Evolutionary conservation across 306 rosid genomes (phyloP), one percentile per base, ranked within the genome.

Genomic region (Prunus kanzakura): DNA sequence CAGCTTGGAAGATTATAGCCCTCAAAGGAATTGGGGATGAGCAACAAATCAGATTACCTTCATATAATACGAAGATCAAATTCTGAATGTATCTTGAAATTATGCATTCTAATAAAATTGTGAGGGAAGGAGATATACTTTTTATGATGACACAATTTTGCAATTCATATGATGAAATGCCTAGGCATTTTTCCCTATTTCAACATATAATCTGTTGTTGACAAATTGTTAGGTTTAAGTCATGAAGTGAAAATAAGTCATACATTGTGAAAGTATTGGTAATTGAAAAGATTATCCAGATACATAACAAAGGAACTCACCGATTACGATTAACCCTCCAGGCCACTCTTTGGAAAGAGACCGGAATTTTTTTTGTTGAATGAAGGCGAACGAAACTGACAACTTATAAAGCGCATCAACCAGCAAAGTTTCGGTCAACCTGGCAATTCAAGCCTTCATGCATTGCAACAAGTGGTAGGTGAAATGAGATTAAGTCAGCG

Each of bases 381-480:
- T 30, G 18, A 57, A 32, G 11, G 64, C 57, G 69, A 30, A 65
- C 57, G 69, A 29, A 66, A 15, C 27, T 1, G 47, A 12, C 14
- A 70, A 46, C 74, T 72, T 73, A 66, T 56, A 65, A 73, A 30
- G 63, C 13, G 1, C 68, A 20, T 56, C 64, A 68, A 73, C 49
- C 45, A 56, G n/a, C 38, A 56, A 49, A 6, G 4, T 69, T 46
- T 72, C 7, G 41, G 38, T 9, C 75, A 6, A 79, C 74, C 71
- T 73, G 79, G 55, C 71, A 67, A 58, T 63, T 30, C 19, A 32
- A 46, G 64, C 13, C 61, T 67, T 75, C 67, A 68, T 58, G 71
- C 79, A 80, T 25, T 49, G 55, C 70, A 58, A 67, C 83, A 80
- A 67, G 74, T 79, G 82, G 54, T 25, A 7, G 50, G 77, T 63